Conservation (phyloP, 2,329 filamentous ascomycete species). For the Elsinoe necatrix region DNA sequence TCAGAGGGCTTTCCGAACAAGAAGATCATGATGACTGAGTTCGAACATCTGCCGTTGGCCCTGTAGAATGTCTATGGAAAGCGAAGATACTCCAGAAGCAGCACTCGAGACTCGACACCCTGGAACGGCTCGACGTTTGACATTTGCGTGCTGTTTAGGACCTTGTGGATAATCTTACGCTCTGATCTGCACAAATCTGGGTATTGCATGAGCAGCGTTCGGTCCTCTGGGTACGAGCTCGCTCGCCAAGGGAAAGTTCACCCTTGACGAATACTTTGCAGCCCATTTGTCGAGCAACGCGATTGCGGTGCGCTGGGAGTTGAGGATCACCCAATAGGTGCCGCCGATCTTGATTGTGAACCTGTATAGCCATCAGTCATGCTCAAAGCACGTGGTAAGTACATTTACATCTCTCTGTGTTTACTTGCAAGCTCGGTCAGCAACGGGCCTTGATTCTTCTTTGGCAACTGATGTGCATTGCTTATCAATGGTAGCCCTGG, state of each 20-base stretch:
- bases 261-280: slow-evolving; percentile 37
- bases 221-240: slow-evolving; percentile 24
- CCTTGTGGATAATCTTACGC: slow-evolving; percentile 29
- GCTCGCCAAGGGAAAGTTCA: slow-evolving; percentile 25
- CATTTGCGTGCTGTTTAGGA: slow-evolving; percentile 25
- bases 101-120: slow-evolving; percentile 26
- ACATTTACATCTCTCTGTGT: slow-evolving; percentile 12
- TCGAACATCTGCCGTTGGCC: slow-evolving; percentile 26
- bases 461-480: slow-evolving; percentile 6
- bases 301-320: slow-evolving; percentile 33
- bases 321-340: slow-evolving; percentile 37
- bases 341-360: slow-evolving; percentile 34
- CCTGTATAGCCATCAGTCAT: neutral
- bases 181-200: slow-evolving; percentile 24
- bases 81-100: slow-evolving; percentile 25
- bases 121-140: slow-evolving; percentile 27
- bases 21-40: slow-evolving; percentile 30
- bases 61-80: slow-evolving; percentile 24
- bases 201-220: slow-evolving; percentile 29
- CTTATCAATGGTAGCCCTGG: slow-evolving; percentile 10
- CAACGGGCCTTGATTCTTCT: neutral
- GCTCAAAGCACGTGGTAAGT: neutral
- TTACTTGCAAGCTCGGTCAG: slow-evolving; percentile 1
- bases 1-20: slow-evolving; percentile 27
- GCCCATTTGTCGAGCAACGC: slow-evolving; percentile 40